Conservation (phyloP, 306 rosid species). For the Mimosa bimucronata region DNA sequence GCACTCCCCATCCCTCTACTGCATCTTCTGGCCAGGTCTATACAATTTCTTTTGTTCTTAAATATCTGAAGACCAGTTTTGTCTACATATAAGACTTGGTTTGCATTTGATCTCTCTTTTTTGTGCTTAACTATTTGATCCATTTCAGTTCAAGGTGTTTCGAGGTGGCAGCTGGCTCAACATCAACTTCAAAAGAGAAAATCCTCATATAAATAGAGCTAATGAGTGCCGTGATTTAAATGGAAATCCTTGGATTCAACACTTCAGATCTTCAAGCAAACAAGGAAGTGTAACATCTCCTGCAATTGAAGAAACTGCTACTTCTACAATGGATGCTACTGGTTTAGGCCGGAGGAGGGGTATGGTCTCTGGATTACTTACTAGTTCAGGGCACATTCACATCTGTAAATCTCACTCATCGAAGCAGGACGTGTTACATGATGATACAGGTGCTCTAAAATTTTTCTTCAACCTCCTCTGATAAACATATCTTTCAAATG, state of each 20-base stretch:
- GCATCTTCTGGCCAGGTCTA: slow-evolving; percentile 52
- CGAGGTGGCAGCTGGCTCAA: slow-evolving; percentile 56
- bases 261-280: slow-evolving; percentile 41
- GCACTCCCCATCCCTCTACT: slow-evolving; percentile 1
- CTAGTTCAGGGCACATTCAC: slow-evolving; percentile 26
- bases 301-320: neutral
- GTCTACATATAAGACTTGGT: no score
- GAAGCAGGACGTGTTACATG: slow-evolving; percentile 9
- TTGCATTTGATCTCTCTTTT: neutral
- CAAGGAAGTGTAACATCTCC: slow-evolving; percentile 34
- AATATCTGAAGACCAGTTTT: neutral
- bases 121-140: neutral
- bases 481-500: neutral
- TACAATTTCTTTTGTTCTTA: neutral
- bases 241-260: slow-evolving; percentile 58
- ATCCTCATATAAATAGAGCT: slow-evolving; percentile 22
- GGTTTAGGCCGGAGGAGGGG: slow-evolving; percentile 23
- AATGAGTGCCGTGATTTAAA: slow-evolving; percentile 36
- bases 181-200: slow-evolving; percentile 42
- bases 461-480: neutral
- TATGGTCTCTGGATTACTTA: neutral
- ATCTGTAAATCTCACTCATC: neutral
- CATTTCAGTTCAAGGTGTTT: slow-evolving; percentile 53
- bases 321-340: slow-evolving; percentile 11
- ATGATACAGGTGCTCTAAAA: slow-evolving; percentile 39